Evolutionary conservation across 2,329 filamentous ascomycete genomes (phyloP).

Genomic region (Phyllosticta capitalensis): DNA sequence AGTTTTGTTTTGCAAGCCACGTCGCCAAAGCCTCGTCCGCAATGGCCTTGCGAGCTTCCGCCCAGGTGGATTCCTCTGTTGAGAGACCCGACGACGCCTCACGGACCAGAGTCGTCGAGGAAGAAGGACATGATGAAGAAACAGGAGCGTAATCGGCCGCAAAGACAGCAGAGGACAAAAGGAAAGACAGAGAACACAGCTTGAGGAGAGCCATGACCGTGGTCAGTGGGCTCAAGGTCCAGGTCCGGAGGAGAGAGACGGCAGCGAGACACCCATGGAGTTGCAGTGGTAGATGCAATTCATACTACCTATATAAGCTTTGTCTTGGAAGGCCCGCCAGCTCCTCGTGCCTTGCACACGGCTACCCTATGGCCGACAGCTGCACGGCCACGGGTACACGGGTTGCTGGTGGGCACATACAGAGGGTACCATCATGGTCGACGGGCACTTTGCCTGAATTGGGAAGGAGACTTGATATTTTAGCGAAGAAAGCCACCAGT

Average conservation of each 20-base stretch:
- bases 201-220: background rate
- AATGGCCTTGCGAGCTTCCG: conserved; percentile 28
- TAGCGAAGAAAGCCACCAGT: background rate
- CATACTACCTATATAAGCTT: background rate
- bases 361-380: background rate
- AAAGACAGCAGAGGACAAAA: conserved; percentile 2
- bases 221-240: background rate
- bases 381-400: background rate
- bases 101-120: conserved; percentile 28
- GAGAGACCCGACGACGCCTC: conserved; percentile 26
- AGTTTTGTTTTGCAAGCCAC: conserved; percentile 27
- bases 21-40: conserved; percentile 30
- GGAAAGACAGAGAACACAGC: conserved; percentile 1
- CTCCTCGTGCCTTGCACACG: background rate
- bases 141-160: conserved; percentile 27
- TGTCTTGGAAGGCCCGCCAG: background rate
- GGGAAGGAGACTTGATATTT: background rate
- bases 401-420: background rate
- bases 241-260: background rate
- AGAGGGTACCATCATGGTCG: background rate
- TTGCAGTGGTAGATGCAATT: background rate
- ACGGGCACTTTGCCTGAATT: background rate
- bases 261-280: background rate
- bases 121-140: conserved; percentile 30
- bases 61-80: conserved; percentile 30